Conservation (phyloP, 768 basidiomycete genomes). For the Xanthoconium stramineum region DNA sequence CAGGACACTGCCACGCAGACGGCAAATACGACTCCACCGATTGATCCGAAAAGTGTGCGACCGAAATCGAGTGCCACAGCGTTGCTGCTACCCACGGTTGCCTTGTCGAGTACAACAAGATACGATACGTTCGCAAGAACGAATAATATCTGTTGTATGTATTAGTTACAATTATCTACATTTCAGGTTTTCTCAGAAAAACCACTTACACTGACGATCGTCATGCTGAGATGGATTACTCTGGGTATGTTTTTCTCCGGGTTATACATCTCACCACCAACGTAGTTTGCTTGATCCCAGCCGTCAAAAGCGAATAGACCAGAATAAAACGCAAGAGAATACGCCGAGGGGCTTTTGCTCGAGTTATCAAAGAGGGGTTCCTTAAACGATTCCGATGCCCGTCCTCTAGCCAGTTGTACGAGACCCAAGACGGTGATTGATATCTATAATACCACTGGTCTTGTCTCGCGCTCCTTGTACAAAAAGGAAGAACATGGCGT, state of each 20-base stretch:
- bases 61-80: conserved; percentile 94
- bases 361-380: conserved; percentile 70
- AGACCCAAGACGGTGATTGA: conserved; percentile 77
- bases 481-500: conserved; percentile 19
- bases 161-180: neutral
- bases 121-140: conserved; percentile 84
- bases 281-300: conserved; percentile 92
- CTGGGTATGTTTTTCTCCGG: conserved; percentile 85
- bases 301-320: conserved; percentile 96
- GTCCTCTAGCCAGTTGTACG: conserved; percentile 69
- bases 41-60: conserved; percentile 74
- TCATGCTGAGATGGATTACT: conserved; percentile 90
- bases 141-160: conserved; percentile 57
- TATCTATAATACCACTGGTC: conserved; percentile 38
- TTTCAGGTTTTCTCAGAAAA: neutral
- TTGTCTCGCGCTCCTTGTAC: neutral
- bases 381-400: conserved; percentile 63
- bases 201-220: conserved; percentile 61
- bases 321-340: conserved; percentile 93
- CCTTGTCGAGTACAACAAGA: conserved; percentile 87
- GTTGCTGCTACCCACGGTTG: conserved; percentile 72
- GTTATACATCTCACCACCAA: conserved; percentile 83
- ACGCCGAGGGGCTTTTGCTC: conserved; percentile 75
- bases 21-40: conserved; percentile 87
- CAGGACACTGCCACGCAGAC: conserved; percentile 91